Conservation (phyloP, 176 grass and related monocot species). For the Melocanna baccifera region DNA sequence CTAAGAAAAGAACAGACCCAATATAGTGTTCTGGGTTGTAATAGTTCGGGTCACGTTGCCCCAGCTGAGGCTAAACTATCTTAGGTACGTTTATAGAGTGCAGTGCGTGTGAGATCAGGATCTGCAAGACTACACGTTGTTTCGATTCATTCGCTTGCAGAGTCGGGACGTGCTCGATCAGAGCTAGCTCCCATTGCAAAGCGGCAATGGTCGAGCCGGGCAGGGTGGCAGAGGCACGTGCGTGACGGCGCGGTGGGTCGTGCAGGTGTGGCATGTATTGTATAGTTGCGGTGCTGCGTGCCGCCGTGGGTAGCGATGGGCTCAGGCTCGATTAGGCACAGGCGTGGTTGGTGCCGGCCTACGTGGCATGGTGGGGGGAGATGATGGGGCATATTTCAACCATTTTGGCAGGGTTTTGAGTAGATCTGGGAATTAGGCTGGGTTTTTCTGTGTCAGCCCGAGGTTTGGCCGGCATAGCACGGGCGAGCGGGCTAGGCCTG, state of each 20-base stretch:
- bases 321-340: too few relatives aligned
- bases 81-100: neutral
- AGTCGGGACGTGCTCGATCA: neutral
- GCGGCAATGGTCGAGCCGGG: neutral
- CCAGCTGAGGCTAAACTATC: neutral
- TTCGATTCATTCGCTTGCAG: neutral
- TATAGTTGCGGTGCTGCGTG: too few relatives aligned
- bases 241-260: neutral
- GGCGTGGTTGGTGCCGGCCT: too few relatives aligned
- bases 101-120: neutral
- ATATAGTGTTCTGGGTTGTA: neutral
- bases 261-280: too few relatives aligned
- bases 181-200: neutral
- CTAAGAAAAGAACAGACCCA: too few relatives aligned
- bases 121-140: neutral
- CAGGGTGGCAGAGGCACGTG: neutral
- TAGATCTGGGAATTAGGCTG: too few relatives aligned
- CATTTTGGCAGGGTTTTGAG: too few relatives aligned
- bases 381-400: too few relatives aligned
- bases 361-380: too few relatives aligned
- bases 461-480: rapidly evolving
- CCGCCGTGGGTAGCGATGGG: too few relatives aligned
- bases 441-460: rapidly evolving
- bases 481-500: rapidly evolving
- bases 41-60: neutral